Percentiles rank a stretch among this genome's conserved stretches.
These are phyloP conservation scores for Corylus americana DNA, from an alignment of 306 rosid genomes.

Conservation along the genomic window DNA sequence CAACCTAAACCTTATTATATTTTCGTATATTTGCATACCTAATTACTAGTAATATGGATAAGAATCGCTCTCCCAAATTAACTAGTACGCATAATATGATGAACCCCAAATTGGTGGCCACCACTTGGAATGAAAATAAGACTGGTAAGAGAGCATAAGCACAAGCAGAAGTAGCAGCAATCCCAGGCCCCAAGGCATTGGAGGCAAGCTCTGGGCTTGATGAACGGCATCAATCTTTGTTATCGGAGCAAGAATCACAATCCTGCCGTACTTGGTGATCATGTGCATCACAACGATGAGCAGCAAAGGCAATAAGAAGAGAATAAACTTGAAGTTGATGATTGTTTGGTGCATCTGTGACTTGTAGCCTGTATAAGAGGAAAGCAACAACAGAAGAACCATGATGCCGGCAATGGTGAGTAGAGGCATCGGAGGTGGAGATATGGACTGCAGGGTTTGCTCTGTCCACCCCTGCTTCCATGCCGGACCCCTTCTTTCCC, in stretches of 20 bases:
- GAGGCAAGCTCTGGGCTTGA: constrained; percentile 35
- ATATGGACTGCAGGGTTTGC: constrained; percentile 41
- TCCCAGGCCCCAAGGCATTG: constrained; percentile 56
- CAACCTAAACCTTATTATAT: too few species aligned
- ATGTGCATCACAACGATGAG: constrained; percentile 48
- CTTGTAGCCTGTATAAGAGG: constrained; percentile 54
- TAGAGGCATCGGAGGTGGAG: constrained; percentile 60
- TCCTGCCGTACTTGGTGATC: constrained; percentile 38
- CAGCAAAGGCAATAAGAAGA: constrained; percentile 47
- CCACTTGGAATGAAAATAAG: constrained; percentile 67
- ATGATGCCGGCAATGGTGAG: constrained; percentile 48
- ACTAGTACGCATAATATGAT: constrained; percentile 30
- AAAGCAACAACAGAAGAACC: constrained; percentile 44
- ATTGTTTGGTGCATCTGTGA: constrained; percentile 41
- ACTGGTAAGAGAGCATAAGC: constrained; percentile 51
- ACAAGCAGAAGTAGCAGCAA: constrained; percentile 51
- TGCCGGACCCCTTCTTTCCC: constrained; percentile 53
- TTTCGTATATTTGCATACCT: too few species aligned
- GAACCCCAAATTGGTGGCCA: constrained; percentile 51
- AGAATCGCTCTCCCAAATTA: too few species aligned
- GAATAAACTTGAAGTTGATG: constrained; percentile 40
- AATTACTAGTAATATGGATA: too few species aligned
- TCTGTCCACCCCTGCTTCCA: constrained; percentile 60
- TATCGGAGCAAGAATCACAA: constrained; percentile 31
- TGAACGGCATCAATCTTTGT: constrained; percentile 18